phyloP scores from a whole-genome alignment of 805 yeast species.

The Pichia gijzeniarum region DNA sequence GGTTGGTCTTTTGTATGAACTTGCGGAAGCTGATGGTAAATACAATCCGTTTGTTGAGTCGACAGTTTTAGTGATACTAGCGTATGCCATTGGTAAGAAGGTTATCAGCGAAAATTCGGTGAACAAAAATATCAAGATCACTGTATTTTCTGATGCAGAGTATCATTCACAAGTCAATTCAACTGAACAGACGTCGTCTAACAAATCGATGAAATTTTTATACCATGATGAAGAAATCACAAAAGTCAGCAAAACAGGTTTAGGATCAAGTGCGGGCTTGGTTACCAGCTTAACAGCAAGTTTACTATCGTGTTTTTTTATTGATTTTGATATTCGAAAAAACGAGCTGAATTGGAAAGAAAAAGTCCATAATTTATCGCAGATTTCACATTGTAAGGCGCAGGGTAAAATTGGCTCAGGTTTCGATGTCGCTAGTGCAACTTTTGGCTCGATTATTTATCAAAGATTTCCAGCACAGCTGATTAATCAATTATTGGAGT shows the following conservation, averaged over 20 bases:
- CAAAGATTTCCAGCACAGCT: constrained; percentile 61
- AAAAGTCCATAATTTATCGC: constrained; percentile 76
- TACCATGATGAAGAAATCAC: constrained; percentile 56
- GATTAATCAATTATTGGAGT: constrained; percentile 29
- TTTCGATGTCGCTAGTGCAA: constrained; percentile 94
- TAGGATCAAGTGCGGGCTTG: constrained; percentile 94
- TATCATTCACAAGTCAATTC: constrained; percentile 74
- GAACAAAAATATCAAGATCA: constrained; percentile 38
- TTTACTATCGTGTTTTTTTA: constrained; percentile 42
- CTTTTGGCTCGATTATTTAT: constrained; percentile 82
- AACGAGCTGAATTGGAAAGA: constrained; percentile 20
- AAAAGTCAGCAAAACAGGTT: constrained; percentile 85
- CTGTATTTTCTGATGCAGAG: constrained; percentile 77
- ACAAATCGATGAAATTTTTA: constrained; percentile 41
- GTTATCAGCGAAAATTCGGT: background rate
- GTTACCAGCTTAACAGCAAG: constrained; percentile 76
- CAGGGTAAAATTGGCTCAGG: constrained; percentile 97
- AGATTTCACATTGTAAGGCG: constrained; percentile 86
- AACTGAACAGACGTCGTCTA: constrained; percentile 26
- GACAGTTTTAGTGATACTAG: constrained; percentile 48
- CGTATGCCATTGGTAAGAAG: constrained; percentile 38
- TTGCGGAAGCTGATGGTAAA: constrained; percentile 17
- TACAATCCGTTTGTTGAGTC: constrained; percentile 72
- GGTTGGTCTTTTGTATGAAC: constrained; percentile 7
- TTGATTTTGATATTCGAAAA: constrained; percentile 28